phyloP scores from a whole-genome alignment of 768 basidiomycete genomes.

The Lentinula boryana region DNA sequence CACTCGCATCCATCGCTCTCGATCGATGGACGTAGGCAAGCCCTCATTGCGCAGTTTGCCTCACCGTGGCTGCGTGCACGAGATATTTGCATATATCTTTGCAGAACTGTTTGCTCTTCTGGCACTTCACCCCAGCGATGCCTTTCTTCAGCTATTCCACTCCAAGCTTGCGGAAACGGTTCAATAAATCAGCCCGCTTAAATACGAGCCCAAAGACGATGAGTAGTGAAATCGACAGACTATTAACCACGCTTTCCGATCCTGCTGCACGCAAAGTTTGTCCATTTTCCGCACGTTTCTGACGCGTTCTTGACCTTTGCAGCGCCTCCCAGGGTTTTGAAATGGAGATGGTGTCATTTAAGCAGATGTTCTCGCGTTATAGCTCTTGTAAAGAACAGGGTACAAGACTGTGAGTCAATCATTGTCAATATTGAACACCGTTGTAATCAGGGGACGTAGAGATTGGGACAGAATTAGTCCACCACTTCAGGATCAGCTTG shows the following conservation, averaged over 20 bases:
- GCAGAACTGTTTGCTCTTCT: neutral
- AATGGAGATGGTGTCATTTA: conserved; percentile 94
- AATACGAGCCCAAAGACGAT: conserved; percentile 84
- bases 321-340: conserved; percentile 64
- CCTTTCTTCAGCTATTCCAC: conserved; percentile 13
- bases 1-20: neutral
- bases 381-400: conserved; percentile 81
- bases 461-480: conserved; percentile 89
- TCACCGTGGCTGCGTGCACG: neutral
- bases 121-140: neutral
- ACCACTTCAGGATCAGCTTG: conserved; percentile 78
- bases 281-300: conserved; percentile 14
- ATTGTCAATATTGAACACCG: conserved; percentile 6
- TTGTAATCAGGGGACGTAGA: conserved; percentile 29
- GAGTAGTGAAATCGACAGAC: conserved; percentile 94
- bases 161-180: conserved; percentile 49
- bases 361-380: conserved; percentile 93
- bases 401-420: conserved; percentile 67
- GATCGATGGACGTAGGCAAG: neutral
- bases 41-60: neutral
- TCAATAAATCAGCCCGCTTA: conserved; percentile 61
- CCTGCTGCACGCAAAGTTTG: conserved; percentile 73
- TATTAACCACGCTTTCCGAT: conserved; percentile 83
- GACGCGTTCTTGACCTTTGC: conserved; percentile 8
- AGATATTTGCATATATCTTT: neutral